Conservation (phyloP, 2,329 filamentous ascomycete genomes). For the Fusarium anthophilum region DNA sequence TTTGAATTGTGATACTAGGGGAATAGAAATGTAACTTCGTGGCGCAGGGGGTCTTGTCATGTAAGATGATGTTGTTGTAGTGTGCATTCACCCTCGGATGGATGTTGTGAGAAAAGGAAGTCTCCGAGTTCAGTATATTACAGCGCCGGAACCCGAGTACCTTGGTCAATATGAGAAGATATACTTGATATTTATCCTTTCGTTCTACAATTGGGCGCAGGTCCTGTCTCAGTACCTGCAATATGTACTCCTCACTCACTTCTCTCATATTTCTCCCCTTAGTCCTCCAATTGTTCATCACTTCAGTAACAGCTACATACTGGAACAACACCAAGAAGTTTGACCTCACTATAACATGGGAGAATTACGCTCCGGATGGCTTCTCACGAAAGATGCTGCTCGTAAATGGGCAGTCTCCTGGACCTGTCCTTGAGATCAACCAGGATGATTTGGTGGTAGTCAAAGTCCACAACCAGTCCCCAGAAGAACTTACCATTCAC, state of each 20-base stretch:
- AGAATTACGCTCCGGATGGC: slow-evolving; percentile 55
- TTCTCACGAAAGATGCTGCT: slow-evolving; percentile 56
- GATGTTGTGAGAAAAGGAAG: not conserved
- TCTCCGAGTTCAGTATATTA: slow-evolving; percentile 7
- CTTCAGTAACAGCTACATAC: slow-evolving; percentile 1
- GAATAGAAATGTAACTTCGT: not conserved
- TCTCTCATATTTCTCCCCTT: slow-evolving; percentile 8
- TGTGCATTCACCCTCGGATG: not conserved
- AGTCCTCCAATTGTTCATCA: slow-evolving; percentile 6
- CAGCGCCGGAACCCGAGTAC: not conserved
- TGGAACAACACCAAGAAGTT: slow-evolving; percentile 35
- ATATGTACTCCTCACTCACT: slow-evolving; percentile 11
- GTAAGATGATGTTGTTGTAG: not conserved
- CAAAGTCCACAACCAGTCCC: slow-evolving; percentile 56
- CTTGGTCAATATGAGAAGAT: too few species aligned
- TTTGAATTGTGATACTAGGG: not conserved
- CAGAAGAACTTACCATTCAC: slow-evolving; percentile 59
- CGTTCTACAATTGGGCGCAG: not conserved
- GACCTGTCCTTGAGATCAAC: slow-evolving; percentile 64
- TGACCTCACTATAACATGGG: slow-evolving; percentile 49
- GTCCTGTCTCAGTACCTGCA: not conserved
- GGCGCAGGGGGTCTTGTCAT: not conserved
- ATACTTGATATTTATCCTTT: not conserved
- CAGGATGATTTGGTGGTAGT: slow-evolving; percentile 61
- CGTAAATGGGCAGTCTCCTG: slow-evolving; percentile 70